These are phyloP conservation scores for Pelargonium fulgidum DNA, from an alignment of 441 rosid species.

Conservation along the genomic window DNA sequence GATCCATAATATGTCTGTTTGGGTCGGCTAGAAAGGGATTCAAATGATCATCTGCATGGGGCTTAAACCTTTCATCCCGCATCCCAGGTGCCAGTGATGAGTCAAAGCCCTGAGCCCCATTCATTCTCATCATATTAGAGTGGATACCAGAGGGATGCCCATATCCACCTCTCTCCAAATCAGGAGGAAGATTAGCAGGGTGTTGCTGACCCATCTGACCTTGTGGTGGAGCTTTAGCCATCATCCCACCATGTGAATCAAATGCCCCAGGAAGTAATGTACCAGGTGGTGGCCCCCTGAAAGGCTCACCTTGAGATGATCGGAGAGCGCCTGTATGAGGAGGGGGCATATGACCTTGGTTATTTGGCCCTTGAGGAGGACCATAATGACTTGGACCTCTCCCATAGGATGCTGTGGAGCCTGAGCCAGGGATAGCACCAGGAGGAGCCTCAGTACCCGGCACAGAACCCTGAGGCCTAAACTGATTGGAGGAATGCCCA, in stretches of 20 bases:
- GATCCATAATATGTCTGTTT: slow-evolving; percentile 28
- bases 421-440: slow-evolving; percentile 27
- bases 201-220: slow-evolving; percentile 25
- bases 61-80: slow-evolving; percentile 32
- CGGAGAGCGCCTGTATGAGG: slow-evolving; percentile 22
- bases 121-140: slow-evolving; percentile 31
- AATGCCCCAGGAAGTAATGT: slow-evolving; percentile 14
- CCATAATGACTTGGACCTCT: slow-evolving; percentile 35
- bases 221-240: slow-evolving; percentile 18
- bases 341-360: slow-evolving; percentile 25
- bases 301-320: slow-evolving; percentile 22
- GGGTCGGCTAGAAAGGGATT: slow-evolving; percentile 34
- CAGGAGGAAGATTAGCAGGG: slow-evolving; percentile 19
- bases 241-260: slow-evolving; percentile 24
- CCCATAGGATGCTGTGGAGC: slow-evolving; percentile 29
- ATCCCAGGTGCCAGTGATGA: slow-evolving; percentile 25
- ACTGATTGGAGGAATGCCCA: slow-evolving; percentile 32
- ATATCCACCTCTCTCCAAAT: slow-evolving; percentile 20
- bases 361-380: slow-evolving; percentile 31
- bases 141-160: slow-evolving; percentile 27
- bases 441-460: slow-evolving; percentile 28
- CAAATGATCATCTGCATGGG: slow-evolving; percentile 34
- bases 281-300: slow-evolving; percentile 18
- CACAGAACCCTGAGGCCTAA: slow-evolving; percentile 37
- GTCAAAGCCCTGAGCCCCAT: slow-evolving; percentile 30